Evolutionary conservation across 2,329 filamentous ascomycete genomes (phyloP).

Genomic region (Golovinomyces cichoracearum): DNA sequence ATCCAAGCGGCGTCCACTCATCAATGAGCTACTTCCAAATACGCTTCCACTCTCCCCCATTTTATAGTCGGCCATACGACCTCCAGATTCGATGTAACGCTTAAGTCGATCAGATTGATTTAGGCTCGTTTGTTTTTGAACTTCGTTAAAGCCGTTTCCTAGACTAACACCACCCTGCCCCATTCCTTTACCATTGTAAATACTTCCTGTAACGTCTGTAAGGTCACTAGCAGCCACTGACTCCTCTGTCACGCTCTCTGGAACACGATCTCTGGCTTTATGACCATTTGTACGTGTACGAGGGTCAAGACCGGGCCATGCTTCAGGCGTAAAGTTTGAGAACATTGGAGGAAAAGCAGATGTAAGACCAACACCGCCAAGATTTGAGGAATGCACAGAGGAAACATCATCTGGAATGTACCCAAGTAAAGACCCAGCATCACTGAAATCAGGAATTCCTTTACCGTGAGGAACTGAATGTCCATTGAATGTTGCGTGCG

Average conservation of each 20-base stretch:
- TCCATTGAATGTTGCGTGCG: constrained; percentile 27
- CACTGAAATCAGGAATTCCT: constrained; percentile 18
- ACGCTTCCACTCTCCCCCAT: constrained; percentile 34
- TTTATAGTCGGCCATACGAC: constrained; percentile 32
- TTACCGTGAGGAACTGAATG: constrained; percentile 14
- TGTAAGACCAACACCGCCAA: constrained; percentile 56
- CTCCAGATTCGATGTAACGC: constrained; percentile 73
- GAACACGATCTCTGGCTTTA: constrained; percentile 38
- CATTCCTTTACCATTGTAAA: constrained; percentile 47
- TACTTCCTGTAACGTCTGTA: constrained; percentile 57
- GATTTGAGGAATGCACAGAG: constrained; percentile 73
- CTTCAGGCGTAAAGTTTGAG: constrained; percentile 61
- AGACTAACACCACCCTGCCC: constrained; percentile 75
- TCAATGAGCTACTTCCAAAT: constrained; percentile 32
- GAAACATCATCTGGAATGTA: constrained; percentile 96
- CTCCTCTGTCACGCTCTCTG: constrained; percentile 68
- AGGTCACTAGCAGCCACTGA: constrained; percentile 78
- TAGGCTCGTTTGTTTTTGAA: constrained; percentile 43
- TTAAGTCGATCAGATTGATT: constrained; percentile 79
- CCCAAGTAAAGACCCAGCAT: constrained; percentile 70
- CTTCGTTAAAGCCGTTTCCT: constrained; percentile 48
- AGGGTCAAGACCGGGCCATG: constrained; percentile 59
- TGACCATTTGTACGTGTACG: constrained; percentile 36
- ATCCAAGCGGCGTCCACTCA: constrained; percentile 28
- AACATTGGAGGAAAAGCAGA: constrained; percentile 88